Evolutionary conservation across 2,329 filamentous ascomycete genomes (phyloP), one percentile per base, ranked within the genome.

Genomic region (Fusarium humuli): DNA sequence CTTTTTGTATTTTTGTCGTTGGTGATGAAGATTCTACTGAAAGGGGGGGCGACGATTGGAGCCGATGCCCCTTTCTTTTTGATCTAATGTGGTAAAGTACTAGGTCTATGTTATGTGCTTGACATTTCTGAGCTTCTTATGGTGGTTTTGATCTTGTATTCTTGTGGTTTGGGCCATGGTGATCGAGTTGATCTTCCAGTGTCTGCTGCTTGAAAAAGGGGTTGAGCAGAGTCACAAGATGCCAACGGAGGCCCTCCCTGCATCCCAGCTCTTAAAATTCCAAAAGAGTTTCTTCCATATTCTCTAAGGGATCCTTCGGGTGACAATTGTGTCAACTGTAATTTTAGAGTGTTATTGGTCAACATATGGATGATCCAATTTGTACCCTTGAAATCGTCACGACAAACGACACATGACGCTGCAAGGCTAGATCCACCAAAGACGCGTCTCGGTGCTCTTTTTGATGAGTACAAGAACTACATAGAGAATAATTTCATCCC

Each of bases 301-400:
- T 3, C 7, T 25, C 3, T 1, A 0, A 10, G 0, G 1, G 6
- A 27, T 42, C 6, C 1, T 2, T 9, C 4, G 2, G 14, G 13
- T 20, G n/a, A 27, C 1, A 0, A 7, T 13, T 6, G 13, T 9
- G 6, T 16, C 11, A 27, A 40, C 8, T 10, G 29, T 14, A 11
- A n/a, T 7, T 18, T 13, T 27, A 14, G 8, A 45, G 4, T 14
- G n/a, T 14, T 20, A 8, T 2, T 12, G 13, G n/a, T 29, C 3
- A 23, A 52, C n/a, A 20, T 30, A 11, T 3, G 9, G 5, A 9
- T 34, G 23, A 9, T 7, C 2, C 16, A 61, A 53, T 20, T 6
- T 7, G 32, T 16, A 2, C 4, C 25, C 5, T 3, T 52, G 30
- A 3, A 44, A 40, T 48, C 34, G 10, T 23, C 0, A 5, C 18